Conservation (phyloP, 2,329 filamentous ascomycete genomes). For the Cladophialophora psammophila region DNA sequence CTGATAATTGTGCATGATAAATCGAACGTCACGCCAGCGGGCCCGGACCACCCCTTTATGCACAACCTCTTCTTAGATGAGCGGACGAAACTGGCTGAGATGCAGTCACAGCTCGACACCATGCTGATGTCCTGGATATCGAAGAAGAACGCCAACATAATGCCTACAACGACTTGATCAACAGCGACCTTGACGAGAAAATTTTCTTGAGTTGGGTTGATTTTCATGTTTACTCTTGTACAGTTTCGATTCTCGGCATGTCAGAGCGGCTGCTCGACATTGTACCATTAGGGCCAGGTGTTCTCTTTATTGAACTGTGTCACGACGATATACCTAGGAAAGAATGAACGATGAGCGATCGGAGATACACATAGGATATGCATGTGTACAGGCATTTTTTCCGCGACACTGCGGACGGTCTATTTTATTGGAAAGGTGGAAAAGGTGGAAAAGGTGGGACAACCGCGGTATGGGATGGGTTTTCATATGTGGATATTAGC, state of each 20-base stretch:
- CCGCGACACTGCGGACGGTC: background rate
- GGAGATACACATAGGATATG: conserved; percentile 27
- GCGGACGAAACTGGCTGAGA: conserved; percentile 82
- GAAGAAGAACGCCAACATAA: conserved; percentile 46
- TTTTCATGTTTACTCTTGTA: conserved; percentile 26
- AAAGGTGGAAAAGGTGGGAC: conserved; percentile 7
- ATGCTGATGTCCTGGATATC: conserved; percentile 82
- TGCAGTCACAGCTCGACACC: conserved; percentile 87
- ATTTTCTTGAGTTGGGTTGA: conserved; percentile 12
- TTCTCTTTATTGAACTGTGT: conserved; percentile 23
- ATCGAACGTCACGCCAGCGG: conserved; percentile 77
- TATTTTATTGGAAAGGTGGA: conserved; percentile 5
- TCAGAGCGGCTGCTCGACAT: conserved; percentile 32
- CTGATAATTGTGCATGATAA: conserved; percentile 93
- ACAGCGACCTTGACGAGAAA: conserved; percentile 9
- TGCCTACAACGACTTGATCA: conserved; percentile 29
- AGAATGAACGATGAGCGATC: conserved; percentile 27
- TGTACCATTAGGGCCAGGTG: conserved; percentile 35
- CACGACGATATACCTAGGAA: conserved; percentile 33
- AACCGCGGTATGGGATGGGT: background rate
- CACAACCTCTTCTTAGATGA: conserved; percentile 84
- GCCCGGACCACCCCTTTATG: conserved; percentile 84
- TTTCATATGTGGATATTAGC: conserved; percentile 10
- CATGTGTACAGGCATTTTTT: conserved; percentile 28
- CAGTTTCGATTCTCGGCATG: conserved; percentile 35